These are phyloP conservation scores for Zoysia japonica DNA, from an alignment of 176 grass and related monocot genomes.

Conservation along the genomic window DNA sequence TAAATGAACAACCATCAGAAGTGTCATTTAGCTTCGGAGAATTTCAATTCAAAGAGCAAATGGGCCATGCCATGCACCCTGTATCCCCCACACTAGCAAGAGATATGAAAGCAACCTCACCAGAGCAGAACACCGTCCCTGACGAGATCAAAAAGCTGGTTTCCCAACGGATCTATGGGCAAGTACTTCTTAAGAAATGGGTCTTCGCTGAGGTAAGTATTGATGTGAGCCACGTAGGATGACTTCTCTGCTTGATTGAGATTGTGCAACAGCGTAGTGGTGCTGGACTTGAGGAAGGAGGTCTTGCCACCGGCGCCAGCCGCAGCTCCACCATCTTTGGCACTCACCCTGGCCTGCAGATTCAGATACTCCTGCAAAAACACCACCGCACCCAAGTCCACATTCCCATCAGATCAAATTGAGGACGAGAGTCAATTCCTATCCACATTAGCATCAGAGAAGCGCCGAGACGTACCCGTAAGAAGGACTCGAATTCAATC, in stretches of 20 bases:
- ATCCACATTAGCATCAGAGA: neutral
- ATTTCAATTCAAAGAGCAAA: slow-evolving; percentile 34
- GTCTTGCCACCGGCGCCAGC: slow-evolving; percentile 40
- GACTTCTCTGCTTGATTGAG: slow-evolving; percentile 93
- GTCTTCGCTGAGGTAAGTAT: slow-evolving; percentile 85
- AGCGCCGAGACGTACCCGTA: slow-evolving; percentile 52
- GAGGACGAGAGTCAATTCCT: neutral
- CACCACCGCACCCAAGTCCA: neutral
- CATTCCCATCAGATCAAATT: slow-evolving; percentile 6
- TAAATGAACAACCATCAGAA: slow-evolving; percentile 42
- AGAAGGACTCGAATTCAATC: slow-evolving; percentile 89
- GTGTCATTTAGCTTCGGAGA: neutral
- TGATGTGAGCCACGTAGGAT: slow-evolving; percentile 94
- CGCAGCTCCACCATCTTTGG: slow-evolving; percentile 44
- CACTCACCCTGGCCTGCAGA: slow-evolving; percentile 60
- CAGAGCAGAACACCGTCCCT: slow-evolving; percentile 94
- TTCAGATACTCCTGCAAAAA: slow-evolving; percentile 72
- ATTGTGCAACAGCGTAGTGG: slow-evolving; percentile 86
- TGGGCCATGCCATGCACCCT: slow-evolving; percentile 8
- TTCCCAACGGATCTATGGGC: slow-evolving; percentile 71
- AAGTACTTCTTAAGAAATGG: slow-evolving; percentile 91
- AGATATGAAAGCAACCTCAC: slow-evolving; percentile 48
- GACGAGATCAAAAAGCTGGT: slow-evolving; percentile 80
- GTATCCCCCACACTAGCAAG: neutral
- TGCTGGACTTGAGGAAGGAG: slow-evolving; percentile 86